These are phyloP conservation scores for Kwoniella sp. DNA, from an alignment of 768 basidiomycete species.

Conservation along the genomic window DNA sequence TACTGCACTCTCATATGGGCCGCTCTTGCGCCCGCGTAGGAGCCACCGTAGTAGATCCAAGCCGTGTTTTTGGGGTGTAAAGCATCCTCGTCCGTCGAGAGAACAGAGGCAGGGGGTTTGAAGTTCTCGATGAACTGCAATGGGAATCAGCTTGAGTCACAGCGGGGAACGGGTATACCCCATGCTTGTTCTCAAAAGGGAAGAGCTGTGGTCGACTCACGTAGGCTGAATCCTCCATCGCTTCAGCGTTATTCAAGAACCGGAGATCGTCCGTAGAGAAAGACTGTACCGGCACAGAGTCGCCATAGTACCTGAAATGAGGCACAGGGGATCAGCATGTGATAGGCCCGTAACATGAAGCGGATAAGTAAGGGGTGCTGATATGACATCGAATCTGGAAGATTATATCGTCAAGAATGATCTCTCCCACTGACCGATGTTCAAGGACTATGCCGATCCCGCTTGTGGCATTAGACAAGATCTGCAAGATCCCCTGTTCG, in stretches of 20 bases:
- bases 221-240: constrained; percentile 85
- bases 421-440: constrained; percentile 75
- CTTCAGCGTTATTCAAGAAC: constrained; percentile 86
- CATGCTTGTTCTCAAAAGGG: background rate
- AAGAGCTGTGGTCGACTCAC: constrained; percentile 18
- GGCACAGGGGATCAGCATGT: constrained; percentile 19
- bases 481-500: constrained; percentile 82
- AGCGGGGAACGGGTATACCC: background rate
- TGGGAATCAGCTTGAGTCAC: background rate
- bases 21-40: constrained; percentile 89
- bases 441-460: constrained; percentile 90
- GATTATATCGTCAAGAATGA: too few relatives aligned
- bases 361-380: too few relatives aligned
- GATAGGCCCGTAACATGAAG: background rate
- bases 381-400: background rate
- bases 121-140: constrained; percentile 74
- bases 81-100: constrained; percentile 60
- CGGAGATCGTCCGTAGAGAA: constrained; percentile 81
- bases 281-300: constrained; percentile 73
- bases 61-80: constrained; percentile 61
- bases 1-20: constrained; percentile 88
- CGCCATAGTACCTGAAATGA: constrained; percentile 65
- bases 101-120: constrained; percentile 60
- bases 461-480: constrained; percentile 78
- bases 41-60: constrained; percentile 77